Percentiles rank a stretch among this genome's conserved stretches.
phyloP scores from a whole-genome alignment of 345 rosid genomes.

The Bretschneidera sinensis region DNA sequence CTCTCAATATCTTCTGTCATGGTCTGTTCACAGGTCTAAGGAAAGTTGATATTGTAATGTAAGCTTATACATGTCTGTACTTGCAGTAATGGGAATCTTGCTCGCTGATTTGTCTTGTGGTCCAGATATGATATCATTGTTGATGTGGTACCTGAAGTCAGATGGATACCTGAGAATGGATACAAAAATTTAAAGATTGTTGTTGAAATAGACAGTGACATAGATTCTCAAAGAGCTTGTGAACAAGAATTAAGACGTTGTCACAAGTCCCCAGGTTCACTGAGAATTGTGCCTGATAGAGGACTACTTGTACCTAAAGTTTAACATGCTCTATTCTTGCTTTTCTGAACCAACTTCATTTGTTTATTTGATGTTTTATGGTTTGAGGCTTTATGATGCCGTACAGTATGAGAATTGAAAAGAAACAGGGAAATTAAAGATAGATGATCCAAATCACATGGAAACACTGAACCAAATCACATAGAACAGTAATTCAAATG shows the following conservation, averaged over 20 bases:
- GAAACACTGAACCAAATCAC: too few species aligned
- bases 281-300: slow-evolving; percentile 73
- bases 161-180: slow-evolving; percentile 77
- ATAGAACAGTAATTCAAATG: too few species aligned
- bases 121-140: slow-evolving; percentile 79
- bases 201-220: slow-evolving; percentile 80
- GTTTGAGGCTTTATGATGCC: not conserved
- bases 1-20: not conserved
- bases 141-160: slow-evolving; percentile 85
- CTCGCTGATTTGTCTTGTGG: slow-evolving; percentile 19
- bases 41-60: not conserved
- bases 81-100: not conserved
- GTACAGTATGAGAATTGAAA: too few species aligned
- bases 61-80: not conserved
- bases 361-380: not conserved
- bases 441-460: too few species aligned
- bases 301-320: slow-evolving; percentile 65
- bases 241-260: slow-evolving; percentile 73
- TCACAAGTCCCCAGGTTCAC: slow-evolving; percentile 62
- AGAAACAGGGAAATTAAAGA: too few species aligned
- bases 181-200: slow-evolving; percentile 80
- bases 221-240: slow-evolving; percentile 67
- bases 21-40: not conserved
- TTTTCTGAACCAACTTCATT: too few species aligned
- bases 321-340: slow-evolving; percentile 5